A percentile compares a stretch with the other conserved stretches of the same genome.
phyloP scores from a whole-genome alignment of 805 yeast species.

The Starmerella vitae region DNA sequence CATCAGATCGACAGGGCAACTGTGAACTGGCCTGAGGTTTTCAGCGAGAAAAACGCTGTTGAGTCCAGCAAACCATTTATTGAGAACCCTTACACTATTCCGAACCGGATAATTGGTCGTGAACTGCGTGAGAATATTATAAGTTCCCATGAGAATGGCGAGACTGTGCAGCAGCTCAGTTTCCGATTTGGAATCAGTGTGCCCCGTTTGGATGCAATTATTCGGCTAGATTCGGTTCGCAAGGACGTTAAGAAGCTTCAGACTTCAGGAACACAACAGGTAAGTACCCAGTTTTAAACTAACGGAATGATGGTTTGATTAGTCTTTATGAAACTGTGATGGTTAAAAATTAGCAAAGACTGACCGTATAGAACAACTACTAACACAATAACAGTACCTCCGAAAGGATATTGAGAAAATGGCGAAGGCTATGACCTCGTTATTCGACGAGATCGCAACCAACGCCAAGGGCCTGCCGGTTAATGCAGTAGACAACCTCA shows the following conservation, averaged over 20 bases:
- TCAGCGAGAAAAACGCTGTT: constrained; percentile 14
- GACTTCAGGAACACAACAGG: constrained; percentile 27
- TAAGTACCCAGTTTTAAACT: constrained; percentile 32
- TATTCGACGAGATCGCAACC: constrained; percentile 52
- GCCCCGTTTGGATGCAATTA: constrained; percentile 79
- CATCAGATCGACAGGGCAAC: constrained; percentile 16
- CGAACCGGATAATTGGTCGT: constrained; percentile 48
- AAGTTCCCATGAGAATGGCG: constrained; percentile 40
- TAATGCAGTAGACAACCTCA: constrained; percentile 53
- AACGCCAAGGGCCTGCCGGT: constrained; percentile 22
- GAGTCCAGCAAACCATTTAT: constrained; percentile 58
- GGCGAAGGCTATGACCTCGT: constrained; percentile 50
- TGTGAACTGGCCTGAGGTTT: constrained; percentile 25
- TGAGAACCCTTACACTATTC: constrained; percentile 50
- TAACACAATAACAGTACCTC: constrained; percentile 25
- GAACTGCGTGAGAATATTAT: constrained; percentile 49
- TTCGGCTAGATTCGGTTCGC: constrained; percentile 55
- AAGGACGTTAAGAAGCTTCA: constrained; percentile 34
- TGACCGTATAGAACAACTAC: constrained; percentile 28
- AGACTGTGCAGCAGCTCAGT: constrained; percentile 61
- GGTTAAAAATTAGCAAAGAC: constrained; percentile 29
- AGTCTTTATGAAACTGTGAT: constrained; percentile 61
- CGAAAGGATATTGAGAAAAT: constrained; percentile 45
- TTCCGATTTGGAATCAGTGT: constrained; percentile 65
- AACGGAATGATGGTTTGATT: constrained; percentile 43